Base-by-base conservation (phyloP, 208 protist genomes). In the Trypanosoma vivax region DNA sequence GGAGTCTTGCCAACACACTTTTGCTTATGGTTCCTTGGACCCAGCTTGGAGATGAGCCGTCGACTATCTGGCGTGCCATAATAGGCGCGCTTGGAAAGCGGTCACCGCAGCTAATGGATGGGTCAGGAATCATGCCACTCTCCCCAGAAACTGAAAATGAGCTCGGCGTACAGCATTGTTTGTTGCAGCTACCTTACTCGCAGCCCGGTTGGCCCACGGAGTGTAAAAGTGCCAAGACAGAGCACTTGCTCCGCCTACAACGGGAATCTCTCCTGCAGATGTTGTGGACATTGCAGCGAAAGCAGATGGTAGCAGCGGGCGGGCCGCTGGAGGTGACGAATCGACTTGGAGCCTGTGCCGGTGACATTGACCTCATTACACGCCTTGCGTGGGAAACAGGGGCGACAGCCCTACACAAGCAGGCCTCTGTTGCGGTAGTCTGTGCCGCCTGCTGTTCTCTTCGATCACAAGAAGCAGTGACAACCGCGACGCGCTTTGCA, bases 211-310 rank as follows among this genome's bases (percentile, higher is more conserved):
- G n/a, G n/a, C n/a, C n/a, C n/a, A n/a, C n/a, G n/a, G n/a, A n/a
- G n/a, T n/a, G n/a, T n/a, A n/a, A n/a, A n/a, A n/a, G n/a, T n/a
- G n/a, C n/a, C n/a, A n/a, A n/a, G n/a, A n/a, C n/a, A 3, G 72
- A 54, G 23, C 65, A 88, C 37, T 56, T 88, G 31, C 42, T 91
- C 11, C 79, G 75, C 68, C 50, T 88, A 45, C 83, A 91, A 54
- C 50, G 85, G 0, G 76, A 87, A 52, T 76, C 79, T 5, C 66
- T 91, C 6, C 33, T 60, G 37, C 73, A 87, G 62, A 82, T 83
- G 65, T 52, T 80, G 1, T 91, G 83, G 83, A 88, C 79, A 30
- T 30, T 91, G 49, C 76, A 82, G 52, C 83, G 83, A 4, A 91
- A 91, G 47, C 75, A 90, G 49, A 52, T 48, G 5, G 35, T 30